Evolutionary conservation across 176 grass and related monocot genomes (phyloP).

Genomic region (Juncus effusus): DNA sequence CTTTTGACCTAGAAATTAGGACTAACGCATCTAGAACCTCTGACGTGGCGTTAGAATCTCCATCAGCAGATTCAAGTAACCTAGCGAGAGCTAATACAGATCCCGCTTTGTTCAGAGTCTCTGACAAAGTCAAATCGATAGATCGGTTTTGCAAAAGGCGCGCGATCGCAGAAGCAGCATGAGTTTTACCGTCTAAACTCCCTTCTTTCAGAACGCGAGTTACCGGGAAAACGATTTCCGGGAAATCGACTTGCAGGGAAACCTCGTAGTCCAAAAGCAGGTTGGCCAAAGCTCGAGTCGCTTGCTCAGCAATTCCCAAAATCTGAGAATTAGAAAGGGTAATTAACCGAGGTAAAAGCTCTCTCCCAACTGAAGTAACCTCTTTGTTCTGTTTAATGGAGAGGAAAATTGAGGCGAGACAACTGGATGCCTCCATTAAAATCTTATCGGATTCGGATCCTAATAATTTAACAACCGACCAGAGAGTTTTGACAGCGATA

Average conservation of each 20-base stretch:
- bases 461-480: constrained; percentile 83
- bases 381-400: constrained; percentile 95
- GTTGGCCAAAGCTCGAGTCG: constrained; percentile 84
- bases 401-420: constrained; percentile 95
- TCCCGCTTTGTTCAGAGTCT: constrained; percentile 74
- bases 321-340: constrained; percentile 64
- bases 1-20: constrained; percentile 80
- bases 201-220: constrained; percentile 82
- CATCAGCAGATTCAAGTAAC: constrained; percentile 72
- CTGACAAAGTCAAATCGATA: constrained; percentile 62
- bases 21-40: constrained; percentile 96
- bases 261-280: constrained; percentile 91
- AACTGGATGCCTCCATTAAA: constrained; percentile 62
- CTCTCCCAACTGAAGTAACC: constrained; percentile 67
- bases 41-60: constrained; percentile 67
- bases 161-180: constrained; percentile 88
- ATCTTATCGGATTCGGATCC: constrained; percentile 70
- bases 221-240: constrained; percentile 69
- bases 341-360: constrained; percentile 63
- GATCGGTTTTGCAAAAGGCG: constrained; percentile 61
- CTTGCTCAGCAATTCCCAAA: constrained; percentile 87
- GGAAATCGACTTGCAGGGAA: constrained; percentile 59
- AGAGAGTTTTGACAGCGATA: constrained; percentile 79
- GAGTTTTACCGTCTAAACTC: constrained; percentile 83
- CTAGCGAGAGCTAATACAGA: constrained; percentile 75